These are phyloP conservation scores for Candida hungchunana DNA, from an alignment of 805 yeast genomes.

Conservation along the genomic window DNA sequence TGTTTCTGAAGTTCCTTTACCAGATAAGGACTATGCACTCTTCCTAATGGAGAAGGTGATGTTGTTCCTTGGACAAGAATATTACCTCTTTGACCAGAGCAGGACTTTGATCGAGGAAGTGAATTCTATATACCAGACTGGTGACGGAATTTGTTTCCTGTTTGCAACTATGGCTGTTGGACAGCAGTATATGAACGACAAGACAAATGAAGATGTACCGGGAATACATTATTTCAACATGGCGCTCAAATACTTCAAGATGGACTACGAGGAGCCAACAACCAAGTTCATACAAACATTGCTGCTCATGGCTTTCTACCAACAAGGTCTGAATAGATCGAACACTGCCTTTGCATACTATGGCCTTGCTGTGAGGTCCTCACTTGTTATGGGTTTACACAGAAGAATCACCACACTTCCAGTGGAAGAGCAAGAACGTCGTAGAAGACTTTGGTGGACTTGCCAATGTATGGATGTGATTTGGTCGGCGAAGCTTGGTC, in stretches of 20 bases:
- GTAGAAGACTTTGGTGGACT: conserved; percentile 39
- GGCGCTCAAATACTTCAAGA: conserved; percentile 29
- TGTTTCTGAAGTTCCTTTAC: conserved; percentile 13
- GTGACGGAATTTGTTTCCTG: conserved; percentile 16
- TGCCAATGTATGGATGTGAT: conserved; percentile 33
- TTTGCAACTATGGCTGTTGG: conserved; percentile 26
- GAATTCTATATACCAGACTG: conserved; percentile 11
- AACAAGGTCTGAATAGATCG: conserved; percentile 34
- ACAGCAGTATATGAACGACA: conserved; percentile 24
- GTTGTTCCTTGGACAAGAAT: conserved; percentile 23
- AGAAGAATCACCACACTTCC: conserved; percentile 21
- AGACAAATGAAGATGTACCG: conserved; percentile 15
- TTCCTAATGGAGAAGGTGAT: conserved; percentile 19
- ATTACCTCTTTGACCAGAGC: conserved; percentile 20
- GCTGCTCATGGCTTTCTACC: conserved; percentile 31
- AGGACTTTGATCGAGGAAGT: conserved; percentile 11
- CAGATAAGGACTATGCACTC: conserved; percentile 14
- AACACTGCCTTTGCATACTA: conserved; percentile 32
- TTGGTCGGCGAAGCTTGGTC: conserved; percentile 35
- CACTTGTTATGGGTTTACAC: conserved; percentile 31
- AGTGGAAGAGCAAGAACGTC: conserved; percentile 26
- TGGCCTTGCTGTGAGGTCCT: conserved; percentile 32
- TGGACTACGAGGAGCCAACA: conserved; percentile 31
- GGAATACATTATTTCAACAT: conserved; percentile 27
- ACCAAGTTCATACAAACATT: conserved; percentile 31